phyloP scores from a whole-genome alignment of 1,139 yeast species.

The Petasospora fabianii region DNA sequence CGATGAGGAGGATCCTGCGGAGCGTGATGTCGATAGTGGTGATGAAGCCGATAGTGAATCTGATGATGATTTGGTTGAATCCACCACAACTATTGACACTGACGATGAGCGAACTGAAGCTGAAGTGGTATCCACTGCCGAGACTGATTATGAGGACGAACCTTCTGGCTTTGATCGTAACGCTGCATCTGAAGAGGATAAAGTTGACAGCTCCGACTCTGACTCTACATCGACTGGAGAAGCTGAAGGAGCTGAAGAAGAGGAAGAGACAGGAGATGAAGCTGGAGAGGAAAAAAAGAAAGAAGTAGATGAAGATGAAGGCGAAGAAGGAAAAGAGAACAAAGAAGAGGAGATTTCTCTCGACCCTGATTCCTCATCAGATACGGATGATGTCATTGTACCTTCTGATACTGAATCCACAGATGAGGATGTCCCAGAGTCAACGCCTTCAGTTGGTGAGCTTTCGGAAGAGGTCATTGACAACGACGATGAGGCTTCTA shows the following conservation, averaged over 20 bases:
- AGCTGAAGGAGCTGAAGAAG: slow-evolving; percentile 2
- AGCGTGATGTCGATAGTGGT: not conserved
- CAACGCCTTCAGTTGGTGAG: too few relatives aligned
- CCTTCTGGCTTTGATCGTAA: not conserved
- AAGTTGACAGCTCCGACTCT: not conserved
- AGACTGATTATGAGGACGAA: not conserved
- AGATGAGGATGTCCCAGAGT: too few relatives aligned
- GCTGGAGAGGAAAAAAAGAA: not conserved
- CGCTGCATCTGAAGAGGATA: slow-evolving; percentile 1
- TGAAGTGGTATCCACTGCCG: too few relatives aligned
- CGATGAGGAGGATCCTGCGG: not conserved
- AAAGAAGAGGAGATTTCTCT: too few relatives aligned
- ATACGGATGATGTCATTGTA: too few relatives aligned
- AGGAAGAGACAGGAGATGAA: not conserved
- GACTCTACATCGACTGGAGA: too few relatives aligned
- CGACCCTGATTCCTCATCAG: too few relatives aligned
- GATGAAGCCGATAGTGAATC: slow-evolving; percentile 7
- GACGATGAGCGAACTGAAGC: slow-evolving; percentile 1
- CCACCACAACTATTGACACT: not conserved
- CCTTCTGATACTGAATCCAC: too few relatives aligned
- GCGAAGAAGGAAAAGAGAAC: too few relatives aligned
- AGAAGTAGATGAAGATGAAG: not conserved
- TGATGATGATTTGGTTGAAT: not conserved
- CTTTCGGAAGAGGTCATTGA: too few relatives aligned
- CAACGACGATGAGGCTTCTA: too few relatives aligned